These are phyloP conservation scores for Hippophae gyantsensis DNA, from an alignment of 306 rosid genomes.

Conservation along the genomic window DNA sequence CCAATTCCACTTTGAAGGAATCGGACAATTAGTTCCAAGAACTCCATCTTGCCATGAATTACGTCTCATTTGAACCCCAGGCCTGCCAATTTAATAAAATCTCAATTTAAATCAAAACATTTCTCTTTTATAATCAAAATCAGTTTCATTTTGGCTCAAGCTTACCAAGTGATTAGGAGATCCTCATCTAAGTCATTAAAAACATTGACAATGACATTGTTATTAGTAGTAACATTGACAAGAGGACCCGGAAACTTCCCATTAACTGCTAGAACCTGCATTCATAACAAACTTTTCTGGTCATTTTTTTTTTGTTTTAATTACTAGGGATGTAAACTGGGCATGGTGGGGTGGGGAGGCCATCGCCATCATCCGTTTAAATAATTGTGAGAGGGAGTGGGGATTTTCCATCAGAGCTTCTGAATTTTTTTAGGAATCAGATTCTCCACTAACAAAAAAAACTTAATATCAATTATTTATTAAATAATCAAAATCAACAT, in stretches of 20 bases:
- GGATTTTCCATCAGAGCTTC: too few relatives aligned
- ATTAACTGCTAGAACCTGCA: slow-evolving; percentile 71
- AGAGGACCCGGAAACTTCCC: slow-evolving; percentile 71
- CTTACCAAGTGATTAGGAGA: slow-evolving; percentile 73
- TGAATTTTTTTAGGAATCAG: too few relatives aligned
- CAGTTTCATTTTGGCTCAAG: slow-evolving; percentile 2
- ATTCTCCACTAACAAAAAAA: too few relatives aligned
- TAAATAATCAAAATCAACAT: too few relatives aligned
- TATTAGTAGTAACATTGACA: slow-evolving; percentile 64
- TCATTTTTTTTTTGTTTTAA: too few relatives aligned
- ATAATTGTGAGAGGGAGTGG: too few relatives aligned
- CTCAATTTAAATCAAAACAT: not conserved
- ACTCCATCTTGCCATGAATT: slow-evolving; percentile 89
- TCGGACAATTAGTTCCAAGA: slow-evolving; percentile 83
- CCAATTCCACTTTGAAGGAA: slow-evolving; percentile 87
- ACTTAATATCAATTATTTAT: too few relatives aligned
- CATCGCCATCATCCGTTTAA: too few relatives aligned
- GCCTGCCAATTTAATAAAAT: slow-evolving; percentile 35
- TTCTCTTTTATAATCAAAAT: too few relatives aligned
- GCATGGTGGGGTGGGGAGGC: too few relatives aligned
- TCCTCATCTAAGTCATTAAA: slow-evolving; percentile 60
- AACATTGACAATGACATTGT: slow-evolving; percentile 58
- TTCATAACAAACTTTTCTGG: not conserved
- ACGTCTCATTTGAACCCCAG: slow-evolving; percentile 79
- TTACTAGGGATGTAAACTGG: too few relatives aligned